Conservation (phyloP, 352 stramenopile genomes). For the Vaucheria bursata region DNA sequence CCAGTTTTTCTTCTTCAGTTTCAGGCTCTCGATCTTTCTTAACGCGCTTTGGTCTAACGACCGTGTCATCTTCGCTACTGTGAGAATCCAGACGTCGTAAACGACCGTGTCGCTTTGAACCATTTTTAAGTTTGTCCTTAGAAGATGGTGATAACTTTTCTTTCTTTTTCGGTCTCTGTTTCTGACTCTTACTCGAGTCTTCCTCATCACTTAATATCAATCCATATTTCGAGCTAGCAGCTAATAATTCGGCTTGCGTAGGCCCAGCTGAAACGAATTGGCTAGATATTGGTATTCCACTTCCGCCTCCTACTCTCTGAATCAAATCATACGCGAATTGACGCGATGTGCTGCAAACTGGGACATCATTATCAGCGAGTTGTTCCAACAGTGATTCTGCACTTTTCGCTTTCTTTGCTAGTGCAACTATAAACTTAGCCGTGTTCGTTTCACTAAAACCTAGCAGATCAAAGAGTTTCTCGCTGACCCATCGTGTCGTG, state of each 20-base stretch:
- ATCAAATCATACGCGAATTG: conserved; percentile 29
- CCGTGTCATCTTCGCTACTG: conserved; percentile 9
- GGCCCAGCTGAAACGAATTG: too few species aligned
- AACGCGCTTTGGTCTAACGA: neutral
- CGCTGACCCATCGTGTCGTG: conserved; percentile 26
- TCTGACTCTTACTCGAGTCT: neutral
- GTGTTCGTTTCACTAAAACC: conserved; percentile 45
- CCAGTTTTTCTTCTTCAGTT: conserved; percentile 16
- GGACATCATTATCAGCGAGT: conserved; percentile 34
- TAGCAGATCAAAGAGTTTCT: conserved; percentile 45
- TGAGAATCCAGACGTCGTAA: neutral
- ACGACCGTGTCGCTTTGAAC: neutral
- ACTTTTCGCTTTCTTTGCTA: conserved; percentile 21
- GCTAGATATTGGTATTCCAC: too few species aligned
- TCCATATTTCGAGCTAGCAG: conserved; percentile 26
- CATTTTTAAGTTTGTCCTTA: neutral
- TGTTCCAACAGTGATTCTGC: conserved; percentile 20
- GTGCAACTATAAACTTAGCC: conserved; percentile 44
- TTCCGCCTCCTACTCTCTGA: conserved; percentile 11
- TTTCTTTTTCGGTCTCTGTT: neutral
- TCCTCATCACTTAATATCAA: conserved; percentile 43
- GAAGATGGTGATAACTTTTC: neutral
- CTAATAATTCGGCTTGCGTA: conserved; percentile 40
- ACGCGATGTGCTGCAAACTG: conserved; percentile 17
- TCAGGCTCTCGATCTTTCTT: conserved; percentile 14